Conservation (phyloP, 2,329 filamentous ascomycete species). For the Exophiala viscosa region DNA sequence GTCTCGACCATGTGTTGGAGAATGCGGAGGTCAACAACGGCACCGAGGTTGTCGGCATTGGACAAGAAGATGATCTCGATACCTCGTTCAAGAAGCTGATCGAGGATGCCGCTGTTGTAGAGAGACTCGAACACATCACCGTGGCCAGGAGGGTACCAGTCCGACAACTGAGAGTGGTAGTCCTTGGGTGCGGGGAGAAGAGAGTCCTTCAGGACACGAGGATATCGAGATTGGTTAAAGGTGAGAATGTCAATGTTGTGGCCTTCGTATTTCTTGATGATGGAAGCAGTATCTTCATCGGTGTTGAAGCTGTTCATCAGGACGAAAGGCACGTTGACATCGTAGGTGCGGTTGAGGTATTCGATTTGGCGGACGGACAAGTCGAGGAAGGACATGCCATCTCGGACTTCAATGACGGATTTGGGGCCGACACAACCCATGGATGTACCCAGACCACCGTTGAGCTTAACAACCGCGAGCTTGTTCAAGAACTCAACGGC, state of each 20-base stretch:
- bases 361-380: constrained; percentile 98
- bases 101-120: constrained; percentile 97
- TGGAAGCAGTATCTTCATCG: constrained; percentile 93
- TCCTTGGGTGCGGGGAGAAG: constrained; percentile 91
- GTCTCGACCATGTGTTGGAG: constrained; percentile 99
- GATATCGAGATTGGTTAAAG: constrained; percentile 99
- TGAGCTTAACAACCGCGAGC: constrained; percentile 97
- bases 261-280: constrained; percentile 99
- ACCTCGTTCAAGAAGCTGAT: constrained; percentile 90
- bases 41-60: constrained; percentile 97
- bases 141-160: constrained; percentile 99
- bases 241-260: constrained; percentile 99
- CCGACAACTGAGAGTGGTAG: constrained; percentile 79
- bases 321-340: constrained; percentile 94
- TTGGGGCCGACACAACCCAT: constrained; percentile 99
- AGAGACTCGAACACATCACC: constrained; percentile 99
- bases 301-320: constrained; percentile 99
- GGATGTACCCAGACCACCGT: constrained; percentile 97
- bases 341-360: constrained; percentile 97
- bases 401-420: constrained; percentile 98
- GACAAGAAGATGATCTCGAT: constrained; percentile 98
- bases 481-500: constrained; percentile 95
- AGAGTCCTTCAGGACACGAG: constrained; percentile 96
- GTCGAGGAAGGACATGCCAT: constrained; percentile 99
- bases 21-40: constrained; percentile 95